These are phyloP conservation scores for Eudorina sp. DNA, from an alignment of 139 green algal genomes.

Conservation along the genomic window DNA sequence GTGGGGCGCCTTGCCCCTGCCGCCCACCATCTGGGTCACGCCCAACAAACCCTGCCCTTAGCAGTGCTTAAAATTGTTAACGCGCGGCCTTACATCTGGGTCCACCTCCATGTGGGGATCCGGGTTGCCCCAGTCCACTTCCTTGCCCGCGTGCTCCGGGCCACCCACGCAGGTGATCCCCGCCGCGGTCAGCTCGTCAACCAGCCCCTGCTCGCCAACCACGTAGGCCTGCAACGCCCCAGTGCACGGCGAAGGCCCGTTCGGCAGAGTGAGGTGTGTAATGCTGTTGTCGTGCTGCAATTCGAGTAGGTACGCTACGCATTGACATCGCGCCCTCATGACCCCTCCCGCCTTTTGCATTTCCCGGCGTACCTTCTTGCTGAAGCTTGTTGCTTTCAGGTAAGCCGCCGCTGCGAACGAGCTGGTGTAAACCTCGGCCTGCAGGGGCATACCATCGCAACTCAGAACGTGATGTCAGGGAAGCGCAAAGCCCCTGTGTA, in stretches of 20 bases:
- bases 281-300: no score
- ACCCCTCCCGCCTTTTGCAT: no score
- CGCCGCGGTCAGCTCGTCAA: constrained; percentile 92
- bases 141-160: constrained; percentile 67
- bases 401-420: constrained; percentile 97
- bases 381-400: constrained; percentile 89
- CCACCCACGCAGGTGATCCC: constrained; percentile 90
- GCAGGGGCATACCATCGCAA: constrained; percentile 10
- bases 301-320: no score
- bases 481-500: not conserved
- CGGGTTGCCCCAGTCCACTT: constrained; percentile 35
- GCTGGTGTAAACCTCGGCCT: constrained; percentile 96
- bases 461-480: not conserved
- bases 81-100: constrained; percentile 47
- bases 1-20: no score
- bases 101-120: constrained; percentile 54
- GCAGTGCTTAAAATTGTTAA: no score
- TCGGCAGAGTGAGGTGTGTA: no score
- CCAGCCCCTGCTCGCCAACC: constrained; percentile 88
- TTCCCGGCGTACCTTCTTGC: constrained; percentile 90
- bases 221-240: constrained; percentile 82
- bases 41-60: no score
- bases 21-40: no score
- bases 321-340: no score
- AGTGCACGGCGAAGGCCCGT: no score